Base-by-base conservation (phyloP, 345 rosid species). In the Erucastrum elatum region DNA sequence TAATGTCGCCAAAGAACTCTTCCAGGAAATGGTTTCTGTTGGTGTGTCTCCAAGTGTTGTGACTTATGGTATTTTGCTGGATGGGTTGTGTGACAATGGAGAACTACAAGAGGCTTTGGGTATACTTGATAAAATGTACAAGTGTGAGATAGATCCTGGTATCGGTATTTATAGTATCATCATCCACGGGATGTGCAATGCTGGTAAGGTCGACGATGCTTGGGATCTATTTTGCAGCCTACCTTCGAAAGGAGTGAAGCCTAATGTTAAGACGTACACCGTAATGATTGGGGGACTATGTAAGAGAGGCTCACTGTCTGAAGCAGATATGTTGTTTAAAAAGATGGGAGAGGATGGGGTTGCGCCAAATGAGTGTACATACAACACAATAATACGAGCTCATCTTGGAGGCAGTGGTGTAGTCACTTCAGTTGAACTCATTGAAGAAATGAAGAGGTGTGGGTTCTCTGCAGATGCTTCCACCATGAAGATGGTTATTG, bases 41-140 rank as follows among this genome's bases (percentile, higher is more conserved):
- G 17, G 70, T 3, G 70, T 25, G 2, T 16, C 2, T 0, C 70
- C 70, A 0, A 0, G 2, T 66, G 0, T 41, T 12, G 56, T 39
- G 0, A 66, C 70, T 1, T 66, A 39, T 0, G 1, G 3, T 2
- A 39, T 66, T 11, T 39, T 66, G 56, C 11, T 66, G 11, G 34
- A 66, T 6, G 70, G 70, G 0, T 66, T 37, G 70, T 66, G 53
- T 66, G 55, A 39, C 55, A 66, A 66, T 11, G 55, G 70, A 21
- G 30, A 67, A 3, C 4, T 67, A 12, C 3, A 44, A 12, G 1
- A 26, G 0, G 71, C 71, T 2, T 12, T 67, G 21, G 71, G 26
- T 1, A 67, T 67, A 67, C 0, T 26, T 26, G 71, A 6, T 0
- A 25, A 67, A 6, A 6, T 67, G 34, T 12, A 66, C 2, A 26